Percentiles rank a stretch among this genome's conserved stretches.
Conservation (phyloP, 305 asterid genomes). For the Fraxinus baroniana region DNA sequence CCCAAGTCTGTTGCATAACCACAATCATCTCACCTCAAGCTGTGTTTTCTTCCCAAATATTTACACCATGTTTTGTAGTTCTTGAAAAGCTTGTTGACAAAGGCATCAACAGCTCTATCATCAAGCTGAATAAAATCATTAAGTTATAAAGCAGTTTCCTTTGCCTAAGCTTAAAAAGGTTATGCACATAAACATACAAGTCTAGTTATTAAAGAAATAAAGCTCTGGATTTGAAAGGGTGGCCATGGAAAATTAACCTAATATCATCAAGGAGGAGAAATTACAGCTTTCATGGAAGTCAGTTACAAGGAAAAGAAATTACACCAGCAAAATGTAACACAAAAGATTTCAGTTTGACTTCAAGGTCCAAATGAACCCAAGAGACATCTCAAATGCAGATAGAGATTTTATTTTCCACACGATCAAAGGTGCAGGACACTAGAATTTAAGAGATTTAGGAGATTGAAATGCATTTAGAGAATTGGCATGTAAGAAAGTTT, state of each 20-base stretch:
- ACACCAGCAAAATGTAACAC: constrained; percentile 1
- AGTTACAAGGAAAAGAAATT: constrained; percentile 3
- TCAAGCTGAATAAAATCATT: constrained; percentile 62
- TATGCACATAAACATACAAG: not conserved
- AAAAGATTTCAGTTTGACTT: constrained; percentile 9
- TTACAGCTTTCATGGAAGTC: constrained; percentile 5
- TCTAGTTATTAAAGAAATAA: constrained; percentile 4
- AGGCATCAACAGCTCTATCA: constrained; percentile 93
- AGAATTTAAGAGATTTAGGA: constrained; percentile 11
- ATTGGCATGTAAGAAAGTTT: constrained; percentile 23
- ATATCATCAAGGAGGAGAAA: constrained; percentile 11
- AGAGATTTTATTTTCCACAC: constrained; percentile 10
- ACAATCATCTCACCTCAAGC: constrained; percentile 67
- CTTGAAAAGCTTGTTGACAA: constrained; percentile 89
- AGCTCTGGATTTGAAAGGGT: not conserved
- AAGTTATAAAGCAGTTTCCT: constrained; percentile 20
- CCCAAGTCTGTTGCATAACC: constrained; percentile 11
- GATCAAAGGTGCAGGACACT: constrained; percentile 12
- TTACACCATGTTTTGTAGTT: constrained; percentile 99
- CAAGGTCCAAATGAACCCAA: constrained; percentile 16
- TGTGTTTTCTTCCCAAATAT: constrained; percentile 89
- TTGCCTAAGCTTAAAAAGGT: constrained; percentile 16
- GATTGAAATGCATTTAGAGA: constrained; percentile 21
- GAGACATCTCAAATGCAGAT: constrained; percentile 16
- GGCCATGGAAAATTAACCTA: not conserved